Evolutionary conservation across 345 rosid species (phyloP).

Genomic region (Abelmoschus esculentus): DNA sequence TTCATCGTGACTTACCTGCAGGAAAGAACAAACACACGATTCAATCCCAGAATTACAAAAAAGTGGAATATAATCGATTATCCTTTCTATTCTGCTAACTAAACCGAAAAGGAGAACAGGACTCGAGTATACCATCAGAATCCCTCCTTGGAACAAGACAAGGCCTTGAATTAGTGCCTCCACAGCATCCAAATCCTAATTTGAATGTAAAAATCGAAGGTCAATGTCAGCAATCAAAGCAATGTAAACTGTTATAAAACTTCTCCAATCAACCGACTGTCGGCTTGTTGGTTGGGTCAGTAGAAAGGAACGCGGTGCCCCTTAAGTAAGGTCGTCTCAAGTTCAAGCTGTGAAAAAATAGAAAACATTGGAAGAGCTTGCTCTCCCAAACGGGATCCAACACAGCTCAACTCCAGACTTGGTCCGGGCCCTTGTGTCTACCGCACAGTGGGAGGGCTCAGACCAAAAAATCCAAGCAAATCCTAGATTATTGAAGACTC

Average conservation of each 20-base stretch:
- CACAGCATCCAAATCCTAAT: constrained; percentile 96
- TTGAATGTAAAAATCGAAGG: constrained; percentile 12
- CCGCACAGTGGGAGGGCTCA: too few relatives aligned
- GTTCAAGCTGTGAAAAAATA: too few relatives aligned
- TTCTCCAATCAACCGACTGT: too few relatives aligned
- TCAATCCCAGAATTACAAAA: neutral
- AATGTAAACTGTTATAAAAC: neutral
- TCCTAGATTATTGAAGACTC: neutral
- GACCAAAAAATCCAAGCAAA: neutral
- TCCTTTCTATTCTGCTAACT: neutral
- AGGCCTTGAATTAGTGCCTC: constrained; percentile 98
- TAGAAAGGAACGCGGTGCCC: too few relatives aligned
- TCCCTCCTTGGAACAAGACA: constrained; percentile 92
- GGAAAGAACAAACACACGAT: neutral
- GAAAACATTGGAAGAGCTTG: too few relatives aligned
- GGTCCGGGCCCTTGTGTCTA: too few relatives aligned
- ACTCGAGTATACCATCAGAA: constrained; percentile 59
- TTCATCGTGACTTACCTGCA: constrained; percentile 96
- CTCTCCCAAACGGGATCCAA: too few relatives aligned
- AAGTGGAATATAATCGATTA: neutral
- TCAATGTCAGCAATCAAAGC: neutral
- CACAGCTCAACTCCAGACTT: too few relatives aligned
- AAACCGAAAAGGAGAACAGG: neutral
- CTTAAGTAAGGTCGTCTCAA: too few relatives aligned
- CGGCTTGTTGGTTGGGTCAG: too few relatives aligned